phyloP scores from a whole-genome alignment of 192 early-diverging fungal genomes.

The Coemansia sp. region DNA sequence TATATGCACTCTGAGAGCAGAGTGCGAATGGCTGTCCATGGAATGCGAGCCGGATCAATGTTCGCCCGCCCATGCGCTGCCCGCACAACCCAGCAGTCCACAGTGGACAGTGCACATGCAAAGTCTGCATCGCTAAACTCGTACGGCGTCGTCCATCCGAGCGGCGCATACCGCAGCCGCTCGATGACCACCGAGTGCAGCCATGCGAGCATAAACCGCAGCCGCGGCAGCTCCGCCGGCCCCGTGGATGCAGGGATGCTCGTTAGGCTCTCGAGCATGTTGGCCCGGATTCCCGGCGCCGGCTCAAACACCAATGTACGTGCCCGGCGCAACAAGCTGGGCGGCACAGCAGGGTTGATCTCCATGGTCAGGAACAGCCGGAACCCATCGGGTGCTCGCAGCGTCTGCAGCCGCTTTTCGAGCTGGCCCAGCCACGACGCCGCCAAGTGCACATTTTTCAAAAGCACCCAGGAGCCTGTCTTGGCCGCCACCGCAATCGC shows the following conservation, averaged over 20 bases:
- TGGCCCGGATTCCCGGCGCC: slow-evolving; percentile 93
- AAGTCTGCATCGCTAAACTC: slow-evolving; percentile 99
- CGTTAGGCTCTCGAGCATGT: slow-evolving; percentile 75
- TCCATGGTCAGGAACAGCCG: slow-evolving; percentile 98
- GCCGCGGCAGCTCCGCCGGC: slow-evolving; percentile 82
- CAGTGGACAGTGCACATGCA: slow-evolving; percentile 82
- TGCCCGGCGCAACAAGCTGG: slow-evolving; percentile 84
- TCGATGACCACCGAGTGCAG: slow-evolving; percentile 93
- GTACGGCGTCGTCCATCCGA: slow-evolving; percentile 97
- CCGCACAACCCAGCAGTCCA: slow-evolving; percentile 90
- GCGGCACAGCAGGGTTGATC: slow-evolving; percentile 93
- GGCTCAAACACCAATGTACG: slow-evolving; percentile 96
- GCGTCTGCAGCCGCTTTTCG: slow-evolving; percentile 88
- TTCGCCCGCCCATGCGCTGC: slow-evolving; percentile 80
- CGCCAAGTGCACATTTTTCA: slow-evolving; percentile 99
- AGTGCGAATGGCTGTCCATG: slow-evolving; percentile 90
- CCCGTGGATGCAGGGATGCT: slow-evolving; percentile 3
- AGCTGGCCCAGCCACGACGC: slow-evolving; percentile 90
- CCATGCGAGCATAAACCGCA: slow-evolving; percentile 97
- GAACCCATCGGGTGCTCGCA: slow-evolving; percentile 83
- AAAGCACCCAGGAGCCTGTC: slow-evolving; percentile 90
- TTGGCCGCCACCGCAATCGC: slow-evolving; percentile 83
- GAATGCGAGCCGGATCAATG: slow-evolving; percentile 90
- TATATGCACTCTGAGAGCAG: slow-evolving; percentile 89
- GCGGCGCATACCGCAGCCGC: slow-evolving; percentile 92